phyloP scores from a whole-genome alignment of 306 rosid genomes.

The Casuarina cunninghamiana region DNA sequence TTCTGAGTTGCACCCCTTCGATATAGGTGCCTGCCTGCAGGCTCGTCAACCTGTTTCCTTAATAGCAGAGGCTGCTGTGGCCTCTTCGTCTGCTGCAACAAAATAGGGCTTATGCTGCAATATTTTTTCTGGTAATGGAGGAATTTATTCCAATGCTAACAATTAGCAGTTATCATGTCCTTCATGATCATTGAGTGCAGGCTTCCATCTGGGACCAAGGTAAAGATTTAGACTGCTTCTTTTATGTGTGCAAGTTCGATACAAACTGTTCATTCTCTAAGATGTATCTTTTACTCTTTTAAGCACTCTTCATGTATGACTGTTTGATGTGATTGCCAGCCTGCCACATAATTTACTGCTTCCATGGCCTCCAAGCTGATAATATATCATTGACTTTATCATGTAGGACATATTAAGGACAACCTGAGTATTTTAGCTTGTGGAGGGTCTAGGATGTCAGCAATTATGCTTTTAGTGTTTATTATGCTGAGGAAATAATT shows the following conservation, averaged over 20 bases:
- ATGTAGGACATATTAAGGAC: not conserved
- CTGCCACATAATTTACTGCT: not conserved
- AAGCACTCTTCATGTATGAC: not conserved
- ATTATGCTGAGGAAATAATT: no score
- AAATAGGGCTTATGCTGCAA: slow-evolving; percentile 43
- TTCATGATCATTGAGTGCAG: slow-evolving; percentile 5
- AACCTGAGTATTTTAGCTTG: not conserved
- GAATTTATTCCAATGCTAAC: slow-evolving; percentile 20
- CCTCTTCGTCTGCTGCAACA: slow-evolving; percentile 58
- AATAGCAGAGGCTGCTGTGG: slow-evolving; percentile 80
- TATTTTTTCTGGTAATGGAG: slow-evolving; percentile 23
- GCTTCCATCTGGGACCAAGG: slow-evolving; percentile 30
- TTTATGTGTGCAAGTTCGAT: slow-evolving; percentile 2
- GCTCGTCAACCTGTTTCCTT: slow-evolving; percentile 87
- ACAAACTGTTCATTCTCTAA: not conserved
- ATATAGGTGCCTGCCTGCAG: slow-evolving; percentile 91
- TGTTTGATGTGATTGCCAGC: not conserved
- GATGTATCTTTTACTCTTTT: not conserved
- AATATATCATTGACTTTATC: not conserved
- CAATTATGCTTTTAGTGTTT: not conserved
- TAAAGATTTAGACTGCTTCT: slow-evolving; percentile 23
- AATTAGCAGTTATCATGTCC: slow-evolving; percentile 21
- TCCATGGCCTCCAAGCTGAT: not conserved
- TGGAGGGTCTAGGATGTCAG: not conserved
- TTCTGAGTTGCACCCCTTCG: slow-evolving; percentile 81